phyloP scores from a whole-genome alignment of 2,329 filamentous ascomycete species.

The Colletotrichum chlorophyti region DNA sequence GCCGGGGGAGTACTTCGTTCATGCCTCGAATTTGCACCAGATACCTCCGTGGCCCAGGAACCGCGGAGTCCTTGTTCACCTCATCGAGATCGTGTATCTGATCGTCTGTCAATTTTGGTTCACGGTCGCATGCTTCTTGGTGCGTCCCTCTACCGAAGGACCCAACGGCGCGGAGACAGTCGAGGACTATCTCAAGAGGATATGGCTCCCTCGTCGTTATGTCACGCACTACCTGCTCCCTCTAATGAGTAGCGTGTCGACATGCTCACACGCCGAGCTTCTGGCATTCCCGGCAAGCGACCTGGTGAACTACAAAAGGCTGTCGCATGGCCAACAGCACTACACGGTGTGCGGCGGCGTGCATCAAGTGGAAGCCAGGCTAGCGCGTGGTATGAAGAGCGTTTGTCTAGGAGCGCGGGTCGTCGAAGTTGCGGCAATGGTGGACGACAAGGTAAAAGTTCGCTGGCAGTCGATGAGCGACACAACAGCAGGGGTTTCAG shows the following conservation, averaged over 20 bases:
- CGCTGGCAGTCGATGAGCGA: constrained; percentile 37
- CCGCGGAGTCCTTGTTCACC: constrained; percentile 43
- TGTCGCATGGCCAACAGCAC: constrained; percentile 54
- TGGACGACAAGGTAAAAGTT: constrained; percentile 37
- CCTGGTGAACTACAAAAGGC: constrained; percentile 56
- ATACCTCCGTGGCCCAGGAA: constrained; percentile 50
- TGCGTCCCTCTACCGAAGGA: constrained; percentile 40
- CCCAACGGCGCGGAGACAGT: constrained; percentile 48
- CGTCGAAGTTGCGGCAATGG: constrained; percentile 38
- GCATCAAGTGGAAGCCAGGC: constrained; percentile 52
- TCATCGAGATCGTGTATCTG: constrained; percentile 52
- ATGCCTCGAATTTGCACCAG: constrained; percentile 61
- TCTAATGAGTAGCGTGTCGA: constrained; percentile 60
- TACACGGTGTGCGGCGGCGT: constrained; percentile 59
- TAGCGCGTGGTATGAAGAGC: constrained; percentile 46
- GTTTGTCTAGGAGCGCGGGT: constrained; percentile 49
- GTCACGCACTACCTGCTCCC: constrained; percentile 58
- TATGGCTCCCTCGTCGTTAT: constrained; percentile 55
- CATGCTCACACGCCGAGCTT: constrained; percentile 58
- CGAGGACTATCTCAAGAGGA: constrained; percentile 56
- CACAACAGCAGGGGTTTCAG: constrained; percentile 8
- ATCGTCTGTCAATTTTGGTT: constrained; percentile 61
- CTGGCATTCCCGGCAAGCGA: constrained; percentile 61
- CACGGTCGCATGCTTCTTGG: constrained; percentile 55
- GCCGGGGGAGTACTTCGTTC: constrained; percentile 53